Conservation (phyloP, 2,329 filamentous ascomycete genomes). For the Bipolaris oryzae region DNA sequence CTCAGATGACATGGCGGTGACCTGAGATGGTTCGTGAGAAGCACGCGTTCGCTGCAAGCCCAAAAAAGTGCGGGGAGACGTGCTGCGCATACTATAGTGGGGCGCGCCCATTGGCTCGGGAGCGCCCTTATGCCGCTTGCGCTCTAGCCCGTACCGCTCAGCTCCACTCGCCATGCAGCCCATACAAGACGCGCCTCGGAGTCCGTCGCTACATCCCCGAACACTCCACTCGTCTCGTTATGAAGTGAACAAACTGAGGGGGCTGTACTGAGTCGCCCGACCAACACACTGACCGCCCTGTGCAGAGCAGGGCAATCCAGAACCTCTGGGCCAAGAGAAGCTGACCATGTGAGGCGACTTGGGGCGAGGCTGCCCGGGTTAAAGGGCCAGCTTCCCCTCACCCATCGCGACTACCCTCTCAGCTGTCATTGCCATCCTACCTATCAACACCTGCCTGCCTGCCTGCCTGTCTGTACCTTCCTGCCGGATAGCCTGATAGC, state of each 20-base stretch:
- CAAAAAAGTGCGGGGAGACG: conserved; percentile 21
- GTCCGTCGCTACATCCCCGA: conserved; percentile 19
- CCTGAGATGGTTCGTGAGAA: conserved; percentile 4
- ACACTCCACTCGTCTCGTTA: conserved; percentile 10
- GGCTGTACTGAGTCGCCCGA: conserved; percentile 11
- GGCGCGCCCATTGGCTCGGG: conserved; percentile 21
- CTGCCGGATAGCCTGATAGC: conserved; percentile 4
- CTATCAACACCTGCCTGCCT: too few species aligned
- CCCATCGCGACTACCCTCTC: conserved; percentile 3
- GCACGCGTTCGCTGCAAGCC: conserved; percentile 7
- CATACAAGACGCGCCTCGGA: conserved; percentile 17
- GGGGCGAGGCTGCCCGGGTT: conserved; percentile 7
- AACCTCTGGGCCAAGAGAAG: conserved; percentile 8
- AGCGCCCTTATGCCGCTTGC: background rate
- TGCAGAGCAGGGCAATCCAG: conserved; percentile 5
- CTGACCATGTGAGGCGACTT: background rate
- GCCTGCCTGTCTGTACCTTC: conserved; percentile 7
- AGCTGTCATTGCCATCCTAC: conserved; percentile 4
- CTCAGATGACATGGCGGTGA: background rate
- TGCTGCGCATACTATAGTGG: conserved; percentile 11
- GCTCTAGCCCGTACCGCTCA: conserved; percentile 9
- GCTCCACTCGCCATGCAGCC: conserved; percentile 8
- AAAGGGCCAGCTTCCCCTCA: conserved; percentile 25
- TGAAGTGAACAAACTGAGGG: conserved; percentile 5
- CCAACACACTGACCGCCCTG: conserved; percentile 18